Evolutionary conservation across 768 basidiomycete genomes (phyloP).

Genomic region (Podaxis pistillaris): DNA sequence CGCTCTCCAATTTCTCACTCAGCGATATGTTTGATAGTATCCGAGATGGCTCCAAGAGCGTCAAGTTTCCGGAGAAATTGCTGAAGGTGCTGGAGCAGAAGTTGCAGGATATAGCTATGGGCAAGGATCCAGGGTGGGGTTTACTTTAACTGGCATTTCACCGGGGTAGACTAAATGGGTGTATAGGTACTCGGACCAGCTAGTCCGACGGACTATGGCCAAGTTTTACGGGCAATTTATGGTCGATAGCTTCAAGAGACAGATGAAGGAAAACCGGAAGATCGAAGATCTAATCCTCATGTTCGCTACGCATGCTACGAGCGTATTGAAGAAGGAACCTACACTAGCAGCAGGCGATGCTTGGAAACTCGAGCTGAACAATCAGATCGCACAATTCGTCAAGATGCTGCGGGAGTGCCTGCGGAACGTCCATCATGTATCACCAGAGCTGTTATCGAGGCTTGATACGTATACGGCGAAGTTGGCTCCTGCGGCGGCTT

Average conservation of each 20-base stretch:
- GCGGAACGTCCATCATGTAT: constrained; percentile 68
- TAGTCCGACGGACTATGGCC: constrained; percentile 86
- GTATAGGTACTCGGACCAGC: constrained; percentile 81
- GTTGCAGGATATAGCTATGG: constrained; percentile 91
- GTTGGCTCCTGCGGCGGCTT: constrained; percentile 60
- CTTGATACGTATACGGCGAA: constrained; percentile 85
- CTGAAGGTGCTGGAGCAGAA: constrained; percentile 88
- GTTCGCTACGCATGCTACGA: constrained; percentile 90
- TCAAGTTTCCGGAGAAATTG: constrained; percentile 93
- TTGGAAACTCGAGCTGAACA: constrained; percentile 93
- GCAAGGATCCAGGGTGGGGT: constrained; percentile 83
- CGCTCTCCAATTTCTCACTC: constrained; percentile 65
- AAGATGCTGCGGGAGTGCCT: constrained; percentile 82
- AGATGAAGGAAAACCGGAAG: constrained; percentile 95
- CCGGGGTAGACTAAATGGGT: background rate
- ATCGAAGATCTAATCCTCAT: constrained; percentile 96
- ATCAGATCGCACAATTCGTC: constrained; percentile 88
- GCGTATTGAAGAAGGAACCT: constrained; percentile 87
- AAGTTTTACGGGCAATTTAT: constrained; percentile 91
- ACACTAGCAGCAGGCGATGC: constrained; percentile 70
- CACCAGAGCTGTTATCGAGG: constrained; percentile 77
- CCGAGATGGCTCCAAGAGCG: constrained; percentile 77
- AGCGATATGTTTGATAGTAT: constrained; percentile 62
- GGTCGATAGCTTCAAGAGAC: constrained; percentile 79
- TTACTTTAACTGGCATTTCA: background rate